A percentile compares a stretch with the other conserved stretches of the same genome.
Conservation (phyloP, 2,329 filamentous ascomycete genomes). For the Penicillium hordei region DNA sequence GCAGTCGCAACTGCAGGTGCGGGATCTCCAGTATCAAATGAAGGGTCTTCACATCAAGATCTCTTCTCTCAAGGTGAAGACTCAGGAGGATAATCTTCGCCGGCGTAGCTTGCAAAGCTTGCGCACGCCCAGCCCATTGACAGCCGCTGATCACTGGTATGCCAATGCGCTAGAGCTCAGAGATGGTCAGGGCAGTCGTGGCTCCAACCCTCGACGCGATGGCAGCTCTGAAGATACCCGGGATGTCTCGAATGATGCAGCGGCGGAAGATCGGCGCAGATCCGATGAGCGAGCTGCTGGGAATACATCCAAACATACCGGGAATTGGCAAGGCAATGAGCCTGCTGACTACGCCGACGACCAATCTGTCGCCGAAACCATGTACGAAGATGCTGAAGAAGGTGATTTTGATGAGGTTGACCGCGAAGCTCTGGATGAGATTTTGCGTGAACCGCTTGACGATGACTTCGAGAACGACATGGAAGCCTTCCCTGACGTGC, state of each 20-base stretch:
- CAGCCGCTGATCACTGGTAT: constrained; percentile 65
- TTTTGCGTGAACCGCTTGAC: constrained; percentile 51
- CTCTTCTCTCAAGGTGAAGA: constrained; percentile 73
- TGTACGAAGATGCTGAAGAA: constrained; percentile 47
- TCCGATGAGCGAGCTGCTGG: constrained; percentile 4
- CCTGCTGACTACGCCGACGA: constrained; percentile 26
- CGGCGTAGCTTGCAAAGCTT: constrained; percentile 74
- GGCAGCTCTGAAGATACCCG: constrained; percentile 33
- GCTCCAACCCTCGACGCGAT: constrained; percentile 38
- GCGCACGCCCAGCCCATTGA: constrained; percentile 75
- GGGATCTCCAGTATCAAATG: constrained; percentile 79
- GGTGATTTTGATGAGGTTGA: constrained; percentile 53
- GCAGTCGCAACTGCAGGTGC: constrained; percentile 70
- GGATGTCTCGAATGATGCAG: constrained; percentile 2
- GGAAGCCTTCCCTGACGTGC: constrained; percentile 3
- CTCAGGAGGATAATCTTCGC: constrained; percentile 74
- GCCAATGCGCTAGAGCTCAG: constrained; percentile 41
- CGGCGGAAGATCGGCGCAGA: constrained; percentile 8
- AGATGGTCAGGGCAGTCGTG: constrained; percentile 35
- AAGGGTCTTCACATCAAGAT: constrained; percentile 82
- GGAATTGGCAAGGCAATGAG: constrained; percentile 12
- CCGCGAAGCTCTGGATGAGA: constrained; percentile 57
- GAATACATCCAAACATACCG: constrained; percentile 5
- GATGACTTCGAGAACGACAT: constrained; percentile 37
- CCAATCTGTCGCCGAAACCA: constrained; percentile 36